Conservation (phyloP, 345 rosid genomes). For the Hevea brasiliensis region DNA sequence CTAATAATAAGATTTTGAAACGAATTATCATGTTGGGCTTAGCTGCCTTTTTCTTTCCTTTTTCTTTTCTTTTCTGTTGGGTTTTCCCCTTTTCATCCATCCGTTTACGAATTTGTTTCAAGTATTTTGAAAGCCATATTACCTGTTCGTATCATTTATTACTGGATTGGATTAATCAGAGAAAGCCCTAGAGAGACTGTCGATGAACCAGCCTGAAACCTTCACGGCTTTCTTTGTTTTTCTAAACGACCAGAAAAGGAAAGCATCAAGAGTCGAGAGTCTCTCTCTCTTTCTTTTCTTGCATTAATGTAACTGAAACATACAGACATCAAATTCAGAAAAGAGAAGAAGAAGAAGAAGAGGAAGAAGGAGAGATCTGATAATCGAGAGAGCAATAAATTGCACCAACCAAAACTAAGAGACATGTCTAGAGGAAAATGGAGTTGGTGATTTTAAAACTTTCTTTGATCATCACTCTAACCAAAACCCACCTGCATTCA, state of each 20-base stretch:
- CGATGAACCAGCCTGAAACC: slow-evolving; percentile 21
- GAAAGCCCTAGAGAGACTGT: slow-evolving; percentile 45
- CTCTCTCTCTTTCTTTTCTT: slow-evolving; percentile 20
- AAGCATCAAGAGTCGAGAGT: slow-evolving; percentile 16
- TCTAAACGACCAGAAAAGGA: slow-evolving; percentile 15
- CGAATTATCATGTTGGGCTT: slow-evolving; percentile 17
- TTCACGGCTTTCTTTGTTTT: slow-evolving; percentile 20
- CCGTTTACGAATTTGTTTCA: slow-evolving; percentile 12
- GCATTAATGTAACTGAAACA: slow-evolving; percentile 44
- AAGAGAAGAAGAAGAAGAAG: neutral
- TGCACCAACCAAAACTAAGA: slow-evolving; percentile 35
- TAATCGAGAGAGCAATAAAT: slow-evolving; percentile 22
- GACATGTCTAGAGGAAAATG: slow-evolving; percentile 1
- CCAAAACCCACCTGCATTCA: slow-evolving; percentile 47
- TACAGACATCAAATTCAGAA: slow-evolving; percentile 38
- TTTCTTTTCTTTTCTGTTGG: too few species aligned
- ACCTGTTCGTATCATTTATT: slow-evolving; percentile 29
- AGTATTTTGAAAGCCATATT: slow-evolving; percentile 7
- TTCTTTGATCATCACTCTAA: slow-evolving; percentile 32
- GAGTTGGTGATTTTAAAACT: slow-evolving; percentile 26
- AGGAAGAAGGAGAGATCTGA: slow-evolving; percentile 11
- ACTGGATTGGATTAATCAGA: slow-evolving; percentile 39
- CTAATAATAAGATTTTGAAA: slow-evolving; percentile 27
- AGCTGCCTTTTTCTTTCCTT: neutral
- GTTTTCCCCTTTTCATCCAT: slow-evolving; percentile 6